Conservation (phyloP, 2,329 filamentous ascomycete species). For the Paramyrothecium roridum region DNA sequence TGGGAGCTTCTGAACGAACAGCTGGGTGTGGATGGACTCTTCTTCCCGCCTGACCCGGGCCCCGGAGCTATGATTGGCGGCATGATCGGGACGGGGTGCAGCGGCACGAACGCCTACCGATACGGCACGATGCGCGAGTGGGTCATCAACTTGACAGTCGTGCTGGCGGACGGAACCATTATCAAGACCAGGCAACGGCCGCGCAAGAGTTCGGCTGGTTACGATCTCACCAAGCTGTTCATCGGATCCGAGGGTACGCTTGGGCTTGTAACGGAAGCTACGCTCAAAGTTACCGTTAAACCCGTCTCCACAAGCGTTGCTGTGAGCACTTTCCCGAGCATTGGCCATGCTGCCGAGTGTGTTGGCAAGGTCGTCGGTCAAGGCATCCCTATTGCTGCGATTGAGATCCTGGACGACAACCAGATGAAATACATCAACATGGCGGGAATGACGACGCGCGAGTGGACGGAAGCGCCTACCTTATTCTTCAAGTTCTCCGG, state of each 20-base stretch:
- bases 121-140: slow-evolving; percentile 96
- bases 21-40: slow-evolving; percentile 69
- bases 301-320: slow-evolving; percentile 80
- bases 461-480: slow-evolving; percentile 71
- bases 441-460: slow-evolving; percentile 61
- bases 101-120: slow-evolving; percentile 84
- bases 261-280: slow-evolving; percentile 87
- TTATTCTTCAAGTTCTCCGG: slow-evolving; percentile 84
- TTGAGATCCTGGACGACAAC: slow-evolving; percentile 88
- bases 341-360: slow-evolving; percentile 74
- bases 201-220: slow-evolving; percentile 86
- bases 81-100: slow-evolving; percentile 72
- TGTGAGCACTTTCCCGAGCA: slow-evolving; percentile 55
- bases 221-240: slow-evolving; percentile 86
- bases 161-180: slow-evolving; percentile 84
- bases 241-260: slow-evolving; percentile 91
- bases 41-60: slow-evolving; percentile 90
- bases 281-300: slow-evolving; percentile 78
- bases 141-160: slow-evolving; percentile 83
- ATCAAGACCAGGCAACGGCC: slow-evolving; percentile 87
- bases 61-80: slow-evolving; percentile 91
- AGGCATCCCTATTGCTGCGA: slow-evolving; percentile 82
- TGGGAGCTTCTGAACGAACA: slow-evolving; percentile 85
- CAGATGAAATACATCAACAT: slow-evolving; percentile 74
- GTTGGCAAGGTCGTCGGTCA: slow-evolving; percentile 76